Conservation (phyloP, 306 rosid genomes). For the Begonia masoniana region DNA sequence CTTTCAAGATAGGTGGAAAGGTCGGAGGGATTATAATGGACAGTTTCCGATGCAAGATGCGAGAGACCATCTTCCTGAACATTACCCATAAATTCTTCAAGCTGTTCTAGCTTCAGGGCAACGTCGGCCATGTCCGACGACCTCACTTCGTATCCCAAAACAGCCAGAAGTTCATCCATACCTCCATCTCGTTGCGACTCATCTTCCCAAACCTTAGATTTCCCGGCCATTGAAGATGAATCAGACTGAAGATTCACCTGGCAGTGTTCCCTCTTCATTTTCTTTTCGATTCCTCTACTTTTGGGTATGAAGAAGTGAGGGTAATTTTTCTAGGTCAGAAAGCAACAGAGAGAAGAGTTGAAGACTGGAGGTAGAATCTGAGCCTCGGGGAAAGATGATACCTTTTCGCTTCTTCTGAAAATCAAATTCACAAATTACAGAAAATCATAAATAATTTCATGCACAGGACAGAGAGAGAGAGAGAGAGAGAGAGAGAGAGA, state of each 20-base stretch:
- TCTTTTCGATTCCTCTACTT: neutral
- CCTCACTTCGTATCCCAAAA: conserved; percentile 72
- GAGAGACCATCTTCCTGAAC: conserved; percentile 34
- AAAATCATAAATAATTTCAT: neutral
- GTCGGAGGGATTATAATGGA: conserved; percentile 78
- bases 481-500: neutral
- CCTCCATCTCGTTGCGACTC: conserved; percentile 31
- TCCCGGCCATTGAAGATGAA: conserved; percentile 21
- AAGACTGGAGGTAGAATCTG: conserved; percentile 1
- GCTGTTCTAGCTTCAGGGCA: conserved; percentile 68
- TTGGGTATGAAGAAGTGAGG: neutral
- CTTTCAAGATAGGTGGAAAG: conserved; percentile 57
- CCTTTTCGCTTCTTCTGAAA: neutral
- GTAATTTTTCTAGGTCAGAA: neutral
- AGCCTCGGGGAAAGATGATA: neutral
- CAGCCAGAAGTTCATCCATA: conserved; percentile 81
- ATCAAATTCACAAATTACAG: neutral
- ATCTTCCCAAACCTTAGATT: conserved; percentile 60
- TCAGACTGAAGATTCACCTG: conserved; percentile 20
- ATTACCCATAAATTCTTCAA: conserved; percentile 61
- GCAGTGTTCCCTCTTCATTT: conserved; percentile 58
- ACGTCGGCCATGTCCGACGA: conserved; percentile 78
- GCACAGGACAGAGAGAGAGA: too few relatives aligned
- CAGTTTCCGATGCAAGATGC: conserved; percentile 40
- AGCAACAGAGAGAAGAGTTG: neutral